These are phyloP conservation scores for Dictyostelium brefeldianum DNA, from an alignment of 78 protist genomes.

Conservation along the genomic window DNA sequence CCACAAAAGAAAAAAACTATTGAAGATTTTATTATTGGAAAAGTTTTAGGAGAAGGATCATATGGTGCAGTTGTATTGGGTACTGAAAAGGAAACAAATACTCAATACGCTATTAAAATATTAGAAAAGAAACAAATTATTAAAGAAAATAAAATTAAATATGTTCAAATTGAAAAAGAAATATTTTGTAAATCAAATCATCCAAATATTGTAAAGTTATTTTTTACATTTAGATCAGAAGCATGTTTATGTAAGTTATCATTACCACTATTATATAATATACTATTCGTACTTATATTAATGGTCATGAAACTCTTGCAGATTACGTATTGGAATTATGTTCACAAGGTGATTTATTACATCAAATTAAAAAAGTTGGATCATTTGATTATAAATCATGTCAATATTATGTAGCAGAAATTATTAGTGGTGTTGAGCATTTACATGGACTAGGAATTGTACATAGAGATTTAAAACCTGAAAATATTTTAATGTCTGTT, in stretches of 20 bases:
- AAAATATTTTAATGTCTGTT: constrained; percentile 79
- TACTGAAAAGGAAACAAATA: constrained; percentile 77
- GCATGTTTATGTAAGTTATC: constrained; percentile 76
- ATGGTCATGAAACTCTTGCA: no score
- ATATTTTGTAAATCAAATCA: constrained; percentile 86
- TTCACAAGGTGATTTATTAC: constrained; percentile 87
- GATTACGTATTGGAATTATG: constrained; percentile 89
- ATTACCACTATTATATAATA: no score
- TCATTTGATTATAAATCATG: constrained; percentile 72
- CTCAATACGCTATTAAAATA: constrained; percentile 90
- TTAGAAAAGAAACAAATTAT: constrained; percentile 83
- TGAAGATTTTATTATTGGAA: constrained; percentile 84
- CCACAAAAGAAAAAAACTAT: constrained; percentile 72
- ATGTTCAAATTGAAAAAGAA: constrained; percentile 87
- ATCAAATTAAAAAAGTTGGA: constrained; percentile 70
- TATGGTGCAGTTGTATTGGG: constrained; percentile 87
- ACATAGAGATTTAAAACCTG: constrained; percentile 90
- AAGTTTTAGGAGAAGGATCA: constrained; percentile 84
- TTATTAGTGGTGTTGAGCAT: constrained; percentile 86
- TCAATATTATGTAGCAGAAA: constrained; percentile 86
- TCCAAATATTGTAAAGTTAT: constrained; percentile 89
- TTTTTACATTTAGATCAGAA: constrained; percentile 87
- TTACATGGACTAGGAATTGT: constrained; percentile 68
- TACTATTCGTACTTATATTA: neutral
- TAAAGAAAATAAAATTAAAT: constrained; percentile 82